These are phyloP conservation scores for Mycena maculata DNA, from an alignment of 768 basidiomycete genomes.

Conservation along the genomic window DNA sequence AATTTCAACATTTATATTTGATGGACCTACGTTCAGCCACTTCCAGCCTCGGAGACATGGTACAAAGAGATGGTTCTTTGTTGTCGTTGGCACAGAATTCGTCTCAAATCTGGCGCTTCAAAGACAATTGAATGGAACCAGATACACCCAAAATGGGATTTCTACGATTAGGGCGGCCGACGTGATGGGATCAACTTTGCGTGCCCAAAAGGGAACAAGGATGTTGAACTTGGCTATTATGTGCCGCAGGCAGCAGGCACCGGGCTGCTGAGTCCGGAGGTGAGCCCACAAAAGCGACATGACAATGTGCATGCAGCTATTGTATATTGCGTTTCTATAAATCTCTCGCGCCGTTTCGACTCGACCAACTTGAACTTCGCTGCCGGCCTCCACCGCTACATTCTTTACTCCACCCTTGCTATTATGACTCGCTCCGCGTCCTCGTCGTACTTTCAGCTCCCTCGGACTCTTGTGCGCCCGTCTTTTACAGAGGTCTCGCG, in stretches of 20 bases:
- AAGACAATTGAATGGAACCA: conserved; percentile 8
- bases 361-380: conserved; percentile 1
- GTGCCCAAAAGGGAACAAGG: conserved; percentile 8
- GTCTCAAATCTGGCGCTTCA: not conserved
- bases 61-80: too few relatives aligned
- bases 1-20: too few relatives aligned
- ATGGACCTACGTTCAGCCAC: too few relatives aligned
- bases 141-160: not conserved
- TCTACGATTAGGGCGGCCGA: conserved; percentile 19
- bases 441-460: conserved; percentile 66
- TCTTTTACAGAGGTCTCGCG: conserved; percentile 66
- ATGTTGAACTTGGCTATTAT: conserved; percentile 6
- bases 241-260: conserved; percentile 13
- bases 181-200: conserved; percentile 17
- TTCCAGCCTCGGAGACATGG: too few relatives aligned
- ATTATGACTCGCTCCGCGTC: conserved; percentile 33
- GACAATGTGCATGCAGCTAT: conserved; percentile 18
- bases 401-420: not conserved
- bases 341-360: not conserved
- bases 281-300: conserved; percentile 15
- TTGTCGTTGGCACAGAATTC: not conserved
- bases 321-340: conserved; percentile 24
- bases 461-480: conserved; percentile 77
- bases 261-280: conserved; percentile 3
- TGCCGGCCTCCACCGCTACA: not conserved